Evolutionary conservation across 1,139 yeast species (phyloP).

Genomic region (Hyphopichia buzzinii): DNA sequence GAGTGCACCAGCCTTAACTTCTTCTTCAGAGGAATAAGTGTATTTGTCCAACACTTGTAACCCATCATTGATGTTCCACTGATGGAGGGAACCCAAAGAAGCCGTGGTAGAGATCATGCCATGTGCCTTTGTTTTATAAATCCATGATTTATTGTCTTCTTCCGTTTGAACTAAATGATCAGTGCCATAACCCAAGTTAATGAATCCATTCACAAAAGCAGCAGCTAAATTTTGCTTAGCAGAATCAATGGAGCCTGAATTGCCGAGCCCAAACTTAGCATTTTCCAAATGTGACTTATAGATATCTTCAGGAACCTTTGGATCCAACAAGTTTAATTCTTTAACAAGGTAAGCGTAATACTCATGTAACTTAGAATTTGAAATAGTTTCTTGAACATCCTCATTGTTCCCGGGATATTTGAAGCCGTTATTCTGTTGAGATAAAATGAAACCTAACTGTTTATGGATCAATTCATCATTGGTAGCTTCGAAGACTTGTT

Average conservation of each 20-base stretch:
- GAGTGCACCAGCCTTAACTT: slow-evolving; percentile 93
- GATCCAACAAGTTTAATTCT: slow-evolving; percentile 84
- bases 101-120: slow-evolving; percentile 97
- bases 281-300: slow-evolving; percentile 88
- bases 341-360: slow-evolving; percentile 77
- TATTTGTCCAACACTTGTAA: slow-evolving; percentile 87
- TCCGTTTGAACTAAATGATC: slow-evolving; percentile 79
- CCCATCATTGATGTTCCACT: slow-evolving; percentile 91
- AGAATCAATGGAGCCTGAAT: slow-evolving; percentile 76
- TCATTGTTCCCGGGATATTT: slow-evolving; percentile 62
- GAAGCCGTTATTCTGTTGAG: slow-evolving; percentile 83
- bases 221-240: slow-evolving; percentile 97
- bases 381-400: slow-evolving; percentile 81
- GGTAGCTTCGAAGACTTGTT: slow-evolving; percentile 75
- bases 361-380: slow-evolving; percentile 76
- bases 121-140: slow-evolving; percentile 85
- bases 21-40: slow-evolving; percentile 80
- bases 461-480: slow-evolving; percentile 72
- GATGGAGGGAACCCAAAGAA: slow-evolving; percentile 82
- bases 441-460: slow-evolving; percentile 87
- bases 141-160: slow-evolving; percentile 78
- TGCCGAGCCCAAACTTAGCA: slow-evolving; percentile 53
- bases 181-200: slow-evolving; percentile 85
- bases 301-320: slow-evolving; percentile 93
- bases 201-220: slow-evolving; percentile 86